Evolutionary conservation across 2,329 filamentous ascomycete species (phyloP), one percentile per base, ranked within the genome.

Genomic region (Penicillium freii): DNA sequence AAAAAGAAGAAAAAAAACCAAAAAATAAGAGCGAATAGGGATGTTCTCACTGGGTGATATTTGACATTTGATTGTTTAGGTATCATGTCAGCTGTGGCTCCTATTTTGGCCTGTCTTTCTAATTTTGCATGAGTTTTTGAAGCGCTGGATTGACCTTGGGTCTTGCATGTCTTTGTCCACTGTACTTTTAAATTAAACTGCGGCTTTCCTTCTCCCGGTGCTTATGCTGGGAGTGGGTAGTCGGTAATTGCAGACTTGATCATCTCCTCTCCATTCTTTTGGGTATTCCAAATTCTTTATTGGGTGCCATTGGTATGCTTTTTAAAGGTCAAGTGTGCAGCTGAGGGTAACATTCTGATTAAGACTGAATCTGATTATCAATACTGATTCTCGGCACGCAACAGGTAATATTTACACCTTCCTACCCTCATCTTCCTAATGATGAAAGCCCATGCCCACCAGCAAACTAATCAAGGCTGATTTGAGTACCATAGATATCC

Each of bases 181-280:
- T 73, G 70, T 73, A 73, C 59, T 68, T 63, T 66, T 71, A 71
- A 66, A 62, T 59, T 56, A 63, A 64, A 64, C 60, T 53, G 50
- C 62, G 61, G 62, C 62, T 58, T 64, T 53, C 58, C 59, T 56
- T 63, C 34, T 25, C 53, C 29, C 48, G 47, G 31, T 52, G 49
- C 45, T 40, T 46, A 57, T 36, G 8, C 29, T 59, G 59, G 61
- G 61, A 65, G 52, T 57, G 49, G 65, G 62, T 58, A 57, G 64
- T 64, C 62, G 65, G 65, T 69, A 72, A 71, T 65, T 63, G 61
- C 60, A 54, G 58, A 69, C 55, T 62, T 63, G 59, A 67, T 66
- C 66, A 64, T 72, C 70, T 72, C 69, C 69, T 62, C 71, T 73
- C 69, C 48, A 47, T 34, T 17, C 27, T 19, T 33, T 13, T 34